Base-by-base conservation (phyloP, 495 filamentous ascomycete species). In the Aspergillus hancockii region DNA sequence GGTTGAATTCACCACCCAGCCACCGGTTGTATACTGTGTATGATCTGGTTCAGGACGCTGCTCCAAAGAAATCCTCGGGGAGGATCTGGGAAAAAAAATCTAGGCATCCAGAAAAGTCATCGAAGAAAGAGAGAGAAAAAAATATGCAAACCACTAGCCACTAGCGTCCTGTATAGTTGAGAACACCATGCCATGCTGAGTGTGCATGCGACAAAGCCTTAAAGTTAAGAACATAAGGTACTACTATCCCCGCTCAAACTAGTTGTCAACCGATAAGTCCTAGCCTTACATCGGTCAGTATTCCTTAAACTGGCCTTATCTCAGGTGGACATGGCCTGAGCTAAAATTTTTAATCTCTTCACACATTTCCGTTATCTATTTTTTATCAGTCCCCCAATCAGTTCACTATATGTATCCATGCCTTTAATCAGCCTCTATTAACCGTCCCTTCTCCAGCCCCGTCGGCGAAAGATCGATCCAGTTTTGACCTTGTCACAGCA, bases 291-390 rank as follows among this genome's bases (percentile, higher is more conserved):
- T 51, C 49, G 49, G 49, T 51, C 49, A 34, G 30, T 31, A 28
- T 28, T 31, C 30, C 13, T 32, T 4, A 8, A 51, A 36, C n/a
- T 12, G 31, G 34, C 31, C 51, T 53, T 53, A 53, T 53, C 51
- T 53, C 51, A 52, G 50, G 50, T 52, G 50, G 19, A 34, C 31
- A 52, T 32, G 50, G 50, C 31, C 34, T 36, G 30, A 22, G 50
- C 50, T 36, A 16, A 52, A 36, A 22, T 36, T 22, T 41, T 53
- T 53, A 38, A 18, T 40, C 34, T 13, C n/a, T 31, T 41, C 14
- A 10, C 51, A 23, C 51, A 41, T 32, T 21, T 53, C 14, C 9
- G 25, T 25, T 32, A 36, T 28, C 16, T 4, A 41, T 7, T 53
- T 28, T 22, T 38, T 40, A 47, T 47, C 43, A 9, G 21, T 14